phyloP scores from a whole-genome alignment of 805 yeast genomes.

The Barnettozyma botsteinii region DNA sequence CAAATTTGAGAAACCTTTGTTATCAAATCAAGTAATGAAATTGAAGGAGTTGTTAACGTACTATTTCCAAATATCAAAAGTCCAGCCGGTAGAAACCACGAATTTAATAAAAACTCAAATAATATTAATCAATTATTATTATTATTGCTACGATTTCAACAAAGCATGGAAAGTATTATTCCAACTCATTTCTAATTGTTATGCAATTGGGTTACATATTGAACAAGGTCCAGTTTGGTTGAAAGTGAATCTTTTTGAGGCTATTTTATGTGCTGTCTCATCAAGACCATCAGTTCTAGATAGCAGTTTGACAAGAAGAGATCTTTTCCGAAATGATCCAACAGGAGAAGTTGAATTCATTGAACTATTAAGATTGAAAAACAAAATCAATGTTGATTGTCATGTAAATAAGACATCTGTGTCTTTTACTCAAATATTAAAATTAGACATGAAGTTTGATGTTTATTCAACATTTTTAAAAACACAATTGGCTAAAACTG shows the following conservation, averaged over 20 bases:
- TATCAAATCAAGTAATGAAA: background rate
- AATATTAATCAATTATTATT: slow-evolving; percentile 16
- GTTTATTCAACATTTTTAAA: slow-evolving; percentile 8
- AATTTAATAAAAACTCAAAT: slow-evolving; percentile 18
- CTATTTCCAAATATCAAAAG: slow-evolving; percentile 18
- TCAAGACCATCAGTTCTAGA: slow-evolving; percentile 19
- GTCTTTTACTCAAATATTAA: slow-evolving; percentile 7
- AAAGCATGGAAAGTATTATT: slow-evolving; percentile 22
- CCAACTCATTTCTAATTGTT: slow-evolving; percentile 20
- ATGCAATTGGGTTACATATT: slow-evolving; percentile 17
- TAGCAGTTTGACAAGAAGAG: slow-evolving; percentile 9
- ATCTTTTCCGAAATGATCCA: slow-evolving; percentile 6
- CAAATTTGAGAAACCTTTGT: background rate
- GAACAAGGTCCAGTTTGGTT: slow-evolving; percentile 18
- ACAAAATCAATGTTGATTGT: slow-evolving; percentile 14
- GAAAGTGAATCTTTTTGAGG: slow-evolving; percentile 17
- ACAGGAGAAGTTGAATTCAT: slow-evolving; percentile 16
- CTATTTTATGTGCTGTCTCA: slow-evolving; percentile 13
- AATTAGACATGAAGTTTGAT: slow-evolving; percentile 15
- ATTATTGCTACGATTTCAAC: slow-evolving; percentile 14
- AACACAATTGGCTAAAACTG: background rate
- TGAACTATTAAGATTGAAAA: slow-evolving; percentile 15
- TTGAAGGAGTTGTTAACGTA: slow-evolving; percentile 6
- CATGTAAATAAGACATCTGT: slow-evolving; percentile 2
- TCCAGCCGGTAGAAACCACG: slow-evolving; percentile 14